A percentile compares a stretch with the other conserved stretches of the same genome.
These are phyloP conservation scores for Entomortierella beljakovae DNA, from an alignment of 192 early-diverging fungal species.

Conservation along the genomic window DNA sequence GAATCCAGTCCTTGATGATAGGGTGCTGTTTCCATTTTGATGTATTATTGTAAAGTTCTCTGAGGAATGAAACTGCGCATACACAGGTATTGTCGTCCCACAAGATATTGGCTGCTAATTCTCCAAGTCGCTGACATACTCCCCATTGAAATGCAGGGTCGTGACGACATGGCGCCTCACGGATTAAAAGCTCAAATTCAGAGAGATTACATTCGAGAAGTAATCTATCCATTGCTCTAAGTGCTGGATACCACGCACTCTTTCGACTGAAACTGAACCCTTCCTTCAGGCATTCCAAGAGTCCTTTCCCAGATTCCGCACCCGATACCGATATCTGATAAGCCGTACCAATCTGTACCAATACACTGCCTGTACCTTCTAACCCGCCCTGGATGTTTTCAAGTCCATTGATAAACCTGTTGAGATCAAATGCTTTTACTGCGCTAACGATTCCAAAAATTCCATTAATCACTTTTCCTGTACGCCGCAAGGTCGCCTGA, in stretches of 20 bases:
- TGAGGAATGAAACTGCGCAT: not conserved
- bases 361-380: too few relatives aligned
- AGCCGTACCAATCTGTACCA: too few relatives aligned
- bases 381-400: not conserved
- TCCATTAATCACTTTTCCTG: not conserved
- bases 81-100: conserved; percentile 4
- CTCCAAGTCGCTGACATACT: not conserved
- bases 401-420: too few relatives aligned
- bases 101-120: not conserved
- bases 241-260: conserved; percentile 3
- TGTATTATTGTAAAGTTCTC: conserved; percentile 1
- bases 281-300: not conserved
- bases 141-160: not conserved
- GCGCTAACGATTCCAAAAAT: not conserved
- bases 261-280: not conserved
- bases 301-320: not conserved
- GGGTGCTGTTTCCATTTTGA: not conserved
- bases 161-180: not conserved
- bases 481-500: not conserved
- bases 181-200: not conserved
- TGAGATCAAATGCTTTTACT: too few relatives aligned
- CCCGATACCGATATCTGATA: too few relatives aligned
- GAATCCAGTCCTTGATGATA: not conserved
- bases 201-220: not conserved
- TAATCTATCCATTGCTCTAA: not conserved